A percentile compares a stretch with the other conserved stretches of the same genome.
Conservation (phyloP, 352 stramenopile genomes). For the Phytophthora macrochlamydospora region DNA sequence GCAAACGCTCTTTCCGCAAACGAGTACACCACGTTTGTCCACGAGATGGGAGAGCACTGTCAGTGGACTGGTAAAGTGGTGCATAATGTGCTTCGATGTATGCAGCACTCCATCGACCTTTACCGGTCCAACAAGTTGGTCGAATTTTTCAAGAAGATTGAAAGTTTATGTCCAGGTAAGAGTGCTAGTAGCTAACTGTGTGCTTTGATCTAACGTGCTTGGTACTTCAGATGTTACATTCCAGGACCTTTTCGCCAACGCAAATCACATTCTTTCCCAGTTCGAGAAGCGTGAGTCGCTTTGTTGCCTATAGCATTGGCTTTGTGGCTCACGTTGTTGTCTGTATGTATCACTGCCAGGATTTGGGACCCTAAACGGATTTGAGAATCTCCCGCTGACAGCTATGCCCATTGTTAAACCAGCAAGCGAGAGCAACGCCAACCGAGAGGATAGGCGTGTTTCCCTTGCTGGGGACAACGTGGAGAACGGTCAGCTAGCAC, state of each 20-base stretch:
- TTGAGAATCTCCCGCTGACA: conserved; percentile 39
- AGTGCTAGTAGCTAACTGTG: neutral
- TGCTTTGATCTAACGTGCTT: conserved; percentile 6
- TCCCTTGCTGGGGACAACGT: no score
- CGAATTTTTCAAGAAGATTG: conserved; percentile 42
- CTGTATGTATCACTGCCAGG: conserved; percentile 18
- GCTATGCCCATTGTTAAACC: neutral
- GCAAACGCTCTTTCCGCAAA: conserved; percentile 12
- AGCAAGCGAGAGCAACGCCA: no score
- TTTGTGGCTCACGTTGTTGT: neutral
- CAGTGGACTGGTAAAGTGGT: conserved; percentile 42
- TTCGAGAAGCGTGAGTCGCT: conserved; percentile 49
- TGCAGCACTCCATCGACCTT: conserved; percentile 45
- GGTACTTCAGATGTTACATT: conserved; percentile 32
- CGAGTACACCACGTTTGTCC: conserved; percentile 40
- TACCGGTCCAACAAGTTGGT: conserved; percentile 49
- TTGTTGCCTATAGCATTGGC: neutral
- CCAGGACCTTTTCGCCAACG: conserved; percentile 35
- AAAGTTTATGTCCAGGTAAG: conserved; percentile 44
- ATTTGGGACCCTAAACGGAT: conserved; percentile 41
- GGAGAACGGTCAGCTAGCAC: no score
- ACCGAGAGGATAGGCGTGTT: no score
- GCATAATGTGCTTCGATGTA: conserved; percentile 36
- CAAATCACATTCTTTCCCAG: conserved; percentile 41
- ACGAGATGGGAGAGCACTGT: conserved; percentile 37